Evolutionary conservation across 257 asterid species (phyloP).

Genomic region (Pogostemon cablin): DNA sequence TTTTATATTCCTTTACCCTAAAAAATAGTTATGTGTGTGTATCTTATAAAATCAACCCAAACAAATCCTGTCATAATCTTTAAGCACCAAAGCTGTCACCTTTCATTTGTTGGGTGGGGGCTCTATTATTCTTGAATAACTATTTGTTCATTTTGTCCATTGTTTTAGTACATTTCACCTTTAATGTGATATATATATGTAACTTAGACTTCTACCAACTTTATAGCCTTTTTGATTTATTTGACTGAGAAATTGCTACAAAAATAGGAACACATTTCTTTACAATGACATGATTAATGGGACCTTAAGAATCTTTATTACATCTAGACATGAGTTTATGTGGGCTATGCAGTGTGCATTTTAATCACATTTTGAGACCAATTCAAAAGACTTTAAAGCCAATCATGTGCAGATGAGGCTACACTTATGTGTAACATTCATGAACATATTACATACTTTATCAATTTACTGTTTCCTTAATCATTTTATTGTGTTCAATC

Average conservation of each 20-base stretch:
- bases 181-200: not conserved
- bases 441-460: slow-evolving; percentile 13
- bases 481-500: not conserved
- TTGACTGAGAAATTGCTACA: slow-evolving; percentile 34
- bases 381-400: slow-evolving; percentile 26
- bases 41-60: slow-evolving; percentile 4
- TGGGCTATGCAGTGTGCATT: slow-evolving; percentile 19
- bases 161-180: slow-evolving; percentile 11
- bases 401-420: slow-evolving; percentile 33
- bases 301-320: slow-evolving; percentile 38
- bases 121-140: slow-evolving; percentile 24
- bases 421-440: slow-evolving; percentile 29
- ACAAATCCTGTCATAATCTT: slow-evolving; percentile 7
- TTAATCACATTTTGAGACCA: slow-evolving; percentile 16
- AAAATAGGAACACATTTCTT: slow-evolving; percentile 24
- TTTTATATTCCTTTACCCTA: not conserved
- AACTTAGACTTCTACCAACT: slow-evolving; percentile 8
- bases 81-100: slow-evolving; percentile 12
- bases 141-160: slow-evolving; percentile 18
- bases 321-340: slow-evolving; percentile 8
- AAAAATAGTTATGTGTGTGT: not conserved
- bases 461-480: slow-evolving; percentile 2
- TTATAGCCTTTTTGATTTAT: slow-evolving; percentile 1
- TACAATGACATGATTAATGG: slow-evolving; percentile 34
- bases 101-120: slow-evolving; percentile 27